Evolutionary conservation across 2,329 filamentous ascomycete genomes (phyloP).

Genomic region (Madurella fahalii): DNA sequence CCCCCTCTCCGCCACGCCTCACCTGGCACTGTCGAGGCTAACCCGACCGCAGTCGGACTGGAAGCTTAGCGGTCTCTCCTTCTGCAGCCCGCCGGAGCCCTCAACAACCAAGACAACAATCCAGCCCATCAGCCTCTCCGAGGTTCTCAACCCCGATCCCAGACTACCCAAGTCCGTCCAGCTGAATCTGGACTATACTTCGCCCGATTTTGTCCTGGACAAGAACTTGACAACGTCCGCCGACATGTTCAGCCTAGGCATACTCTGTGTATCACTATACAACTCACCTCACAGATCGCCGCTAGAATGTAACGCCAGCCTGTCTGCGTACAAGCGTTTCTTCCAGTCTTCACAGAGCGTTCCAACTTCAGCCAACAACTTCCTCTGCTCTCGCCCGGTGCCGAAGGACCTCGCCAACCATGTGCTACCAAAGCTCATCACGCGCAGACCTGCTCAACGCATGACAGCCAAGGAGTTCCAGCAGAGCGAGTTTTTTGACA

Average conservation of each 20-base stretch:
- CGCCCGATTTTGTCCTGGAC: conserved; percentile 91
- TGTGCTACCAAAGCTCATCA: conserved; percentile 81
- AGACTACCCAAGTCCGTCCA: conserved; percentile 79
- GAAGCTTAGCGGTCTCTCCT: conserved; percentile 95
- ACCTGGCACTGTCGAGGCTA: conserved; percentile 21
- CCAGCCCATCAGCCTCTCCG: conserved; percentile 73
- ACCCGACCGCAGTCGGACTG: conserved; percentile 69
- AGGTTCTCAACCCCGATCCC: conserved; percentile 80
- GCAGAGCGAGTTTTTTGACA: conserved; percentile 93
- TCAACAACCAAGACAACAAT: conserved; percentile 72
- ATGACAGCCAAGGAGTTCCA: conserved; percentile 90
- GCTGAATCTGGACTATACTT: conserved; percentile 87
- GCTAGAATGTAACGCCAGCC: conserved; percentile 73
- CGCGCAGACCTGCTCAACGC: conserved; percentile 78
- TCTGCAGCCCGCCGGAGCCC: conserved; percentile 75
- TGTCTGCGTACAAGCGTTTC: conserved; percentile 79
- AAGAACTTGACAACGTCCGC: conserved; percentile 77
- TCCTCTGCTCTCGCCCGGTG: conserved; percentile 71
- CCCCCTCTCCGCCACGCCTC: neutral
- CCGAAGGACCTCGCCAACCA: conserved; percentile 72
- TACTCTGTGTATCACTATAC: conserved; percentile 85
- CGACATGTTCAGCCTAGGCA: conserved; percentile 90
- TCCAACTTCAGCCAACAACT: conserved; percentile 78
- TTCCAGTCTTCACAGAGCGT: conserved; percentile 75
- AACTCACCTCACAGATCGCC: conserved; percentile 92